A percentile compares a stretch with the other conserved stretches of the same genome.
Conservation (phyloP, 495 filamentous ascomycete genomes). For the Chaetomium fimeti region DNA sequence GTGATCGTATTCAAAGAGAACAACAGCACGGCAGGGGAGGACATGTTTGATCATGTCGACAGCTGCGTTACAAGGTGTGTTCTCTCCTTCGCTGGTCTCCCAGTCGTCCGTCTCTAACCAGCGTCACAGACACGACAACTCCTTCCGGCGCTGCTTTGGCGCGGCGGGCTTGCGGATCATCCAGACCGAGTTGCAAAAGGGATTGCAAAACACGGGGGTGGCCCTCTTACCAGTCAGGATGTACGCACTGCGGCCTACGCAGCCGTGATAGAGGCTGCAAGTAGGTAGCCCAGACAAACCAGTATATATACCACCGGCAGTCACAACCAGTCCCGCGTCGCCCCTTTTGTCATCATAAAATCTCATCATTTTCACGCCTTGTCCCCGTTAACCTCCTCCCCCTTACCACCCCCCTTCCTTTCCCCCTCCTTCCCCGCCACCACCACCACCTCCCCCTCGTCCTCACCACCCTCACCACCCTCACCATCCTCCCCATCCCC, state of each 20-base stretch:
- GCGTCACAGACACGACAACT: slow-evolving; percentile 58
- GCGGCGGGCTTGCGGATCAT: slow-evolving; percentile 65
- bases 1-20: slow-evolving; percentile 89
- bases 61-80: slow-evolving; percentile 69
- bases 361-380: background rate
- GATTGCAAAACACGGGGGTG: slow-evolving; percentile 48
- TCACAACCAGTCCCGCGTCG: background rate
- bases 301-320: background rate
- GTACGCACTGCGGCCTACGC: slow-evolving; percentile 58
- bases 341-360: background rate
- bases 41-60: slow-evolving; percentile 76
- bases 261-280: background rate
- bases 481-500: slow-evolving; percentile 19
- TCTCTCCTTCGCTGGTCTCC: background rate
- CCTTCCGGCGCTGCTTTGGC: slow-evolving; percentile 67
- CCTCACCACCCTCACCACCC: slow-evolving; percentile 18
- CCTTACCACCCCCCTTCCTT: slow-evolving; percentile 12
- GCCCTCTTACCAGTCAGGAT: slow-evolving; percentile 66
- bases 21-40: slow-evolving; percentile 58
- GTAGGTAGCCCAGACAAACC: background rate
- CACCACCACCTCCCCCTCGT: background rate
- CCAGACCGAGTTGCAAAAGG: slow-evolving; percentile 72
- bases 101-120: background rate
- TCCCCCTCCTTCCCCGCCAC: slow-evolving; percentile 5
- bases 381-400: slow-evolving; percentile 12